phyloP scores from a whole-genome alignment of 106 monocot genomes.

The Acorus gramineus region DNA sequence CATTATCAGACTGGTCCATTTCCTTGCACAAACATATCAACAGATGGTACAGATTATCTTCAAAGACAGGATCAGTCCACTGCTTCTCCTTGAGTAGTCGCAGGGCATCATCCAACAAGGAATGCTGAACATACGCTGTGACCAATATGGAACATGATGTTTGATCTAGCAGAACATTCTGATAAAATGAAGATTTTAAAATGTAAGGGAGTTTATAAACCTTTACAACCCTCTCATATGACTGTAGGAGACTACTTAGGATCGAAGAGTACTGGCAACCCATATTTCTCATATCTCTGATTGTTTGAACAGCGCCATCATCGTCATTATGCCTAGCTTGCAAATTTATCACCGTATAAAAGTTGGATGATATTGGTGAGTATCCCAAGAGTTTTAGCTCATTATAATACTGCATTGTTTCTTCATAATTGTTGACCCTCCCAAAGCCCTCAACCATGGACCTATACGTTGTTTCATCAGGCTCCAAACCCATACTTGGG shows the following conservation, averaged over 20 bases:
- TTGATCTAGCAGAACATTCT: slow-evolving; percentile 56
- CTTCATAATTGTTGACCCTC: slow-evolving; percentile 47
- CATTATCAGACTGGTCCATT: slow-evolving; percentile 41
- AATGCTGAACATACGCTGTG: slow-evolving; percentile 52
- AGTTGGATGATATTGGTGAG: slow-evolving; percentile 79
- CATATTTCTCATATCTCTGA: slow-evolving; percentile 53
- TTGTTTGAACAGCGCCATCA: slow-evolving; percentile 37
- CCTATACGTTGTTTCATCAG: slow-evolving; percentile 88
- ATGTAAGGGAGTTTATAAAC: slow-evolving; percentile 36
- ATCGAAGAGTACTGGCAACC: slow-evolving; percentile 66
- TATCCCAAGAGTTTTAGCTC: slow-evolving; percentile 64
- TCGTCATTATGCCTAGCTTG: slow-evolving; percentile 69
- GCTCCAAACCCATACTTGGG: slow-evolving; percentile 37
- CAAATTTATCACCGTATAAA: slow-evolving; percentile 89
- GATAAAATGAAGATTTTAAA: slow-evolving; percentile 54
- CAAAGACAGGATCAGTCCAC: slow-evolving; percentile 70
- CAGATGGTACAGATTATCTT: slow-evolving; percentile 83
- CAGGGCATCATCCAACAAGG: slow-evolving; percentile 58
- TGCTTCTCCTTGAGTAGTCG: slow-evolving; percentile 44
- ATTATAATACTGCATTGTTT: slow-evolving; percentile 51
- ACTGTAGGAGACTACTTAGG: slow-evolving; percentile 60
- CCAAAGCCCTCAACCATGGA: slow-evolving; percentile 95
- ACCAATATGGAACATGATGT: slow-evolving; percentile 78
- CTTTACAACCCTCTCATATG: slow-evolving; percentile 63
- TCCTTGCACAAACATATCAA: slow-evolving; percentile 96